Evolutionary conservation across 1,284 basidiomycete species (phyloP).

Genomic region (Fomitopsis schrenkii): DNA sequence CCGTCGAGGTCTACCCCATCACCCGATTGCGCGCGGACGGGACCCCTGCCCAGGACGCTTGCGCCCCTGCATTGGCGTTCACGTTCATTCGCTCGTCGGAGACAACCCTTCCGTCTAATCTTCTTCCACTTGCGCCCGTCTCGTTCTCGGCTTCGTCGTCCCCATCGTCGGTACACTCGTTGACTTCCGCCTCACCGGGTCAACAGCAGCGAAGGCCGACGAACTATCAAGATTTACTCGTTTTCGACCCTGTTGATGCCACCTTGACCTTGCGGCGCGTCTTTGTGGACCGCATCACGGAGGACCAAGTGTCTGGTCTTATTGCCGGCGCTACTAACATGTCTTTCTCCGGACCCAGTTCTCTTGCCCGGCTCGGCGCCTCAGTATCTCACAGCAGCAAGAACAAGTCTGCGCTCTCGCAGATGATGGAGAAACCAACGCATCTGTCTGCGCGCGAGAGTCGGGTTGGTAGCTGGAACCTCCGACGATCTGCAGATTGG

Average conservation of each 20-base stretch:
- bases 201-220: slow-evolving; percentile 32
- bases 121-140: slow-evolving; percentile 34
- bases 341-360: slow-evolving; percentile 43
- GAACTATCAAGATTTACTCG: slow-evolving; percentile 58
- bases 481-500: slow-evolving; percentile 52
- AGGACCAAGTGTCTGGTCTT: slow-evolving; percentile 32
- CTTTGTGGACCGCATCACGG: slow-evolving; percentile 35
- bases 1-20: slow-evolving; percentile 52
- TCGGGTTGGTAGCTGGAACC: slow-evolving; percentile 64
- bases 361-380: slow-evolving; percentile 22
- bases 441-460: slow-evolving; percentile 51
- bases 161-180: slow-evolving; percentile 26
- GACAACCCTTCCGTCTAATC: slow-evolving; percentile 32
- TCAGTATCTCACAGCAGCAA: slow-evolving; percentile 14
- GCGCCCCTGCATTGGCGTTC: slow-evolving; percentile 45
- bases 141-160: slow-evolving; percentile 29
- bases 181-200: slow-evolving; percentile 29
- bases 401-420: slow-evolving; percentile 30
- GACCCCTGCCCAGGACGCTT: slow-evolving; percentile 27
- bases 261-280: slow-evolving; percentile 54
- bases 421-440: slow-evolving; percentile 29
- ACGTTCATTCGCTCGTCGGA: slow-evolving; percentile 45
- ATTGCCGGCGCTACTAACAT: slow-evolving; percentile 38
- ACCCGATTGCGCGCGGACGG: slow-evolving; percentile 47
- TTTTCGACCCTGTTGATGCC: slow-evolving; percentile 61